Evolutionary conservation across 163 green algal species (phyloP).

Genomic region (Chlorella variabilis): DNA sequence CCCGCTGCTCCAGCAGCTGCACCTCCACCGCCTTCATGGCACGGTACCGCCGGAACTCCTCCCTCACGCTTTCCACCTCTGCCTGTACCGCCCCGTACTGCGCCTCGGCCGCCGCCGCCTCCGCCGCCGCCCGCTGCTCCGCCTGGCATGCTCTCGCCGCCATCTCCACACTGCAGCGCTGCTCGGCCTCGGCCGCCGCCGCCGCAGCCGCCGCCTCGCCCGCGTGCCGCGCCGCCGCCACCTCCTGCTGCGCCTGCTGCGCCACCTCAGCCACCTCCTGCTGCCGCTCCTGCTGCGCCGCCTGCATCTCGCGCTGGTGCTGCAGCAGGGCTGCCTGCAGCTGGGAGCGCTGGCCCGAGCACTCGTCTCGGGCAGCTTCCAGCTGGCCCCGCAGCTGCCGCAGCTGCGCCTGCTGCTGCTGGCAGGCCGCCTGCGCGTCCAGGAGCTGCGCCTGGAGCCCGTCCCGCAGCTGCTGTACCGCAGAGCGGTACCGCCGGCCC

Average conservation of each 20-base stretch:
- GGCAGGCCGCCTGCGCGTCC: conserved; percentile 23
- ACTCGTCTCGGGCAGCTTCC: neutral
- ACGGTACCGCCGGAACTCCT: conserved; percentile 50
- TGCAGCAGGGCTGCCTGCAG: neutral
- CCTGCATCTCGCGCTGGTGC: conserved; percentile 9
- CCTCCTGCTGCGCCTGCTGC: conserved; percentile 8
- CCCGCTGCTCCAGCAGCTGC: conserved; percentile 45
- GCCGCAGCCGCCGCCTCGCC: conserved; percentile 22
- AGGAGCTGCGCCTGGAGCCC: conserved; percentile 25
- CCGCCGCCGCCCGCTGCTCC: conserved; percentile 29
- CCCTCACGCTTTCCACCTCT: conserved; percentile 32
- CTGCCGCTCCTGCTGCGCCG: neutral
- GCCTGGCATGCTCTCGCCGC: conserved; percentile 16
- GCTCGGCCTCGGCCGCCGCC: conserved; percentile 39
- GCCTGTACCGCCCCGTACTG: conserved; percentile 13
- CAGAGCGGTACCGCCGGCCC: conserved; percentile 5
- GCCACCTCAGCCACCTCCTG: neutral
- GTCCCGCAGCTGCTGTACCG: conserved; percentile 19
- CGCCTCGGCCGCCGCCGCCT: conserved; percentile 26
- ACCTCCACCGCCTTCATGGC: conserved; percentile 45
- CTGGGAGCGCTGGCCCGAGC: neutral
- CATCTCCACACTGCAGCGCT: conserved; percentile 17
- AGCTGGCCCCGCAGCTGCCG: conserved; percentile 1
- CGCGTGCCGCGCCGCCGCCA: conserved; percentile 15
- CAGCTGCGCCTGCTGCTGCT: conserved; percentile 40